Evolutionary conservation across 129 eudicot genomes (phyloP), one percentile per base, ranked within the genome.

Genomic region (Logfia minima): DNA sequence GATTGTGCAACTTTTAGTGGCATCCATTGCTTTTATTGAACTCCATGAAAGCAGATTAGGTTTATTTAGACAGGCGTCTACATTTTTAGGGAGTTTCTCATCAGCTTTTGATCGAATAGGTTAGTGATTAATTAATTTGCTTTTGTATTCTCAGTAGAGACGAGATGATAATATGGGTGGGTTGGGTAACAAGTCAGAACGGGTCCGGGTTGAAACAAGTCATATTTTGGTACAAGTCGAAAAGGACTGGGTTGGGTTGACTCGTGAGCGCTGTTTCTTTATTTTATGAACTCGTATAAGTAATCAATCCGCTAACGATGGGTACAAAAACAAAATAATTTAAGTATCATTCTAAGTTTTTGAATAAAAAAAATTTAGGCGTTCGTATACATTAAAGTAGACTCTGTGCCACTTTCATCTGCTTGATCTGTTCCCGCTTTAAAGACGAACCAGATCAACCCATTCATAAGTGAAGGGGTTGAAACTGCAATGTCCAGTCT

Each of bases 1-100:
- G 82, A 62, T 84, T 56, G 21, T 83, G 66, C 86, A 87, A 84
- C 80, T 83, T 65, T 24, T 80, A 78, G 87, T 70, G 56, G 85
- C 76, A 41, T 41, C 83, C 37, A 39, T 72, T 19, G 87, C 89
- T 80, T 76, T 83, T 60, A 66, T 72, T 32, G 87, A 86, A 83
- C 62, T 83, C 68, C 75, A 80, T 39, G 82, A 80, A 82, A 77
- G 87, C 68, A 83, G 79, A 80, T 52, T 83, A n/a, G 83, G 75
- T 55, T 72, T 37, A 55, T 53, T 74, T 72, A 75, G 65, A 53
- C 86, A 55, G 28, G 64, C 66, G 5, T 55, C 75, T 58, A 13
- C 69, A 35, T 69, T 80, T 70, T 79, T 68, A 8, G 82, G 83
- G 66, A 63, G 82, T 43, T 79, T 83, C 62, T 84, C 78, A 17